These are phyloP conservation scores for Tetrapisispora pingtungensis DNA, from an alignment of 805 yeast species.

Conservation along the genomic window DNA sequence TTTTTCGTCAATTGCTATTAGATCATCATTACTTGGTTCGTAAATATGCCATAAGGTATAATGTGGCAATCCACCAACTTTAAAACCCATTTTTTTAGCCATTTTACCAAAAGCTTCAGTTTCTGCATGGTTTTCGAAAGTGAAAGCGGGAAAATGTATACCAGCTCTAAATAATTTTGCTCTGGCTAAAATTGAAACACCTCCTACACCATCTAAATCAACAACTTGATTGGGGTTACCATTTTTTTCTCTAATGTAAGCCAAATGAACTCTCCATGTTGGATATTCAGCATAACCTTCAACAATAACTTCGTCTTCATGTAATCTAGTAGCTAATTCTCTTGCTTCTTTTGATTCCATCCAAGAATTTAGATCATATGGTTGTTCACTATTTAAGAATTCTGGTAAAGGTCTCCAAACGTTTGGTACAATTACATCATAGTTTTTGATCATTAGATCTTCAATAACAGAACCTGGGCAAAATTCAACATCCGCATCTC, in stretches of 20 bases:
- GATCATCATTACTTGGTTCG: slow-evolving; percentile 81
- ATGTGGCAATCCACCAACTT: slow-evolving; percentile 82
- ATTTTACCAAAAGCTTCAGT: slow-evolving; percentile 44
- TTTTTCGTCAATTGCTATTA: slow-evolving; percentile 54
- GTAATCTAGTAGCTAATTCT: slow-evolving; percentile 63
- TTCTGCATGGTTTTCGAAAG: slow-evolving; percentile 93
- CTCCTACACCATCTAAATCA: slow-evolving; percentile 95
- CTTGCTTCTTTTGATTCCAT: slow-evolving; percentile 76
- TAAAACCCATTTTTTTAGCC: slow-evolving; percentile 48
- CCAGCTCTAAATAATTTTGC: slow-evolving; percentile 83
- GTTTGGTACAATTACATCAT: slow-evolving; percentile 90
- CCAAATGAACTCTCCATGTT: slow-evolving; percentile 96
- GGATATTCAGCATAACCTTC: slow-evolving; percentile 97
- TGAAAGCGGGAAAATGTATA: slow-evolving; percentile 92
- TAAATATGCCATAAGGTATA: slow-evolving; percentile 86
- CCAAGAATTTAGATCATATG: slow-evolving; percentile 80
- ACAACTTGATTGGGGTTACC: slow-evolving; percentile 92
- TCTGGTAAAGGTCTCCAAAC: slow-evolving; percentile 87
- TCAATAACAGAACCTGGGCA: slow-evolving; percentile 77
- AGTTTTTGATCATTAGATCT: slow-evolving; percentile 84
- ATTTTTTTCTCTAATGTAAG: slow-evolving; percentile 86
- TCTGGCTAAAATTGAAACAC: slow-evolving; percentile 83
- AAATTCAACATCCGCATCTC: slow-evolving; percentile 95
- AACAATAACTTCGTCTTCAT: slow-evolving; percentile 92
- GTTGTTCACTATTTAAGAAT: slow-evolving; percentile 77